Base-by-base conservation (phyloP, 2,329 filamentous ascomycete species). In the Aureobasidium leucospermi region DNA sequence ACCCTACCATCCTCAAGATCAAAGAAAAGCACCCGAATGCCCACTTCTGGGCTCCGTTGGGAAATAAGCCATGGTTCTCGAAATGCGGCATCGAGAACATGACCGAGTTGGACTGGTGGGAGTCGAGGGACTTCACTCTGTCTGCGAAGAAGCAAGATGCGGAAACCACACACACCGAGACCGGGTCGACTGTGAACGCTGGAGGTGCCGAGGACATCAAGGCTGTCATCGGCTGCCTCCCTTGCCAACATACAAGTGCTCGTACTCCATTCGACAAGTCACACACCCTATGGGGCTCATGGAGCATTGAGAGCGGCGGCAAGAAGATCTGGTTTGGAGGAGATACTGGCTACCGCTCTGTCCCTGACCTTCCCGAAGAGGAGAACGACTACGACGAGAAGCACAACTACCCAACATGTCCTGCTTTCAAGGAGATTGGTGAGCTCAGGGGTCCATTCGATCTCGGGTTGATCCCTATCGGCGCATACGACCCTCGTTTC, bases 61-160 rank as follows among this genome's bases (percentile, higher is more conserved):
- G 90, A 2, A 84, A 96, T 60, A 89, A 88, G 72, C 77, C 81
- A 49, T 96, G 92, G 92, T 96, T 97, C 72, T 77, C 79, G 48
- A 75, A 79, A 3, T 79, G 79, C 29, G 90, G 89, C 1, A 83
- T 96, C 58, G 64, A 81, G 1, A 89, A 90, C 61, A 86, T 93
- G 45, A 95, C 90, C 0, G 92, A 96, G 75, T 73, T 96, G 67
- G 93, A 97, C 74, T 96, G 93, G 93, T 96, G 93, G 93, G 86
- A 96, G 66, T 86, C 89, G 63, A 81, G 85, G 6, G 85, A 93
- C 49, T 73, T 96, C n/a, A 84, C 77, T 0, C 74, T 96, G 29
- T 78, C 81, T 13, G 36, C 38, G 10, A 41, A 31, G 4, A 62
- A 61, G 34, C 60, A 61, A 58, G 41, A 58, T n/a, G 45, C 55